phyloP scores from a whole-genome alignment of 2,329 filamentous ascomycete species.

The Drechslera avenae region DNA sequence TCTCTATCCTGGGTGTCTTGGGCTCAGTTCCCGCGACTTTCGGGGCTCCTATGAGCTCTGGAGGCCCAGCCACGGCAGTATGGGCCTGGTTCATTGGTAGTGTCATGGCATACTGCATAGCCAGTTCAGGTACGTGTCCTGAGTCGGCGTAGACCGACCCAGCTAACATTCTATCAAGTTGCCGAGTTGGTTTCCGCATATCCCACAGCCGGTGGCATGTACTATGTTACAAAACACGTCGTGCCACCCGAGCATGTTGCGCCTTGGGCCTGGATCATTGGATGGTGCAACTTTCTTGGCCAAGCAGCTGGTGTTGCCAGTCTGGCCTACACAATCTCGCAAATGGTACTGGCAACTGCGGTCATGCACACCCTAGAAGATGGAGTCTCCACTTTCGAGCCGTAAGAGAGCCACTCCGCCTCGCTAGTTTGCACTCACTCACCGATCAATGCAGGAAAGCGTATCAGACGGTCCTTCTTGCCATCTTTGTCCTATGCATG shows the following conservation, averaged over 20 bases:
- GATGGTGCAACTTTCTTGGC: constrained; percentile 70
- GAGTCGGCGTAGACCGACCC: neutral
- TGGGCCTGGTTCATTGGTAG: constrained; percentile 71
- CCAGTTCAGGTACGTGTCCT: constrained; percentile 57
- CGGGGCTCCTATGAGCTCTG: constrained; percentile 61
- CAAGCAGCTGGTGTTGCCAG: constrained; percentile 68
- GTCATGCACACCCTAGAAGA: constrained; percentile 66
- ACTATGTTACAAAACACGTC: constrained; percentile 70
- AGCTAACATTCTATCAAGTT: constrained; percentile 48
- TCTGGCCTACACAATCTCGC: constrained; percentile 66
- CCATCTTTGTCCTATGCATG: constrained; percentile 60
- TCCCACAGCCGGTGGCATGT: constrained; percentile 70
- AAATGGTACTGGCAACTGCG: constrained; percentile 66
- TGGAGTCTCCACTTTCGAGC: constrained; percentile 59
- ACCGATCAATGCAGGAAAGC: constrained; percentile 54
- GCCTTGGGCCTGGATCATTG: constrained; percentile 68
- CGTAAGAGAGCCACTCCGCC: constrained; percentile 54
- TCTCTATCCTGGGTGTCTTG: constrained; percentile 67
- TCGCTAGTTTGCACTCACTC: constrained; percentile 3
- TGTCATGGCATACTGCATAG: constrained; percentile 67
- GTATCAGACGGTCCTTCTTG: constrained; percentile 62
- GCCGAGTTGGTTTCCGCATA: constrained; percentile 69
- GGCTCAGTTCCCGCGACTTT: constrained; percentile 70
- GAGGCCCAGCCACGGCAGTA: constrained; percentile 67
- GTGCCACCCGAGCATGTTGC: constrained; percentile 65